These are phyloP conservation scores for Tieghemiomyces parasiticus DNA, from an alignment of 192 early-diverging fungal species.

Conservation along the genomic window DNA sequence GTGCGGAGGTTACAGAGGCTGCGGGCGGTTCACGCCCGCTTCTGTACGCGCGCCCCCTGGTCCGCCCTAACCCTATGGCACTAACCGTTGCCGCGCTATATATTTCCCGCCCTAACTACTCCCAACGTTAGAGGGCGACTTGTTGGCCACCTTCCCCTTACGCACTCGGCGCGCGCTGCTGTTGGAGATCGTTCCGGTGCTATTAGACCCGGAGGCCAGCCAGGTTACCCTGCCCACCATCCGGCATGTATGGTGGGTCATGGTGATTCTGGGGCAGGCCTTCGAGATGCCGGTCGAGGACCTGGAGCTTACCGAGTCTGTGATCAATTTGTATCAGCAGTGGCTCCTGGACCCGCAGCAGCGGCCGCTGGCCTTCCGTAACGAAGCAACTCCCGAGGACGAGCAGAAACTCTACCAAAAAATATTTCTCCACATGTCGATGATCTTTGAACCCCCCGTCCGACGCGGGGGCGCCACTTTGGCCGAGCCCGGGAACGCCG, in stretches of 20 bases:
- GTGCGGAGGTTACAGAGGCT: not conserved
- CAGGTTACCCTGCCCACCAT: not conserved
- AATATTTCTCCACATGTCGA: conserved; percentile 10
- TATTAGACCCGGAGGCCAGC: not conserved
- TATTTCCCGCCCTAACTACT: not conserved
- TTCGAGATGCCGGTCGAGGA: conserved; percentile 67
- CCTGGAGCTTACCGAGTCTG: conserved; percentile 42
- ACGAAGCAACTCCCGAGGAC: conserved; percentile 17
- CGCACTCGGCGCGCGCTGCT: not conserved
- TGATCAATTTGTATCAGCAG: conserved; percentile 49
- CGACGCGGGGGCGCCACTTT: no score
- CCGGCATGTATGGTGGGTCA: conserved; percentile 61
- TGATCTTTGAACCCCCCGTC: conserved; percentile 13
- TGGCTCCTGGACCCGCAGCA: conserved; percentile 55
- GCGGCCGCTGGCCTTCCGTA: conserved; percentile 41
- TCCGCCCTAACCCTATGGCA: not conserved
- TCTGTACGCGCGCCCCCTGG: not conserved
- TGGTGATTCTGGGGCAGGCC: conserved; percentile 77
- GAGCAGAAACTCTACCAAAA: conserved; percentile 51
- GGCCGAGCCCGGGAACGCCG: no score
- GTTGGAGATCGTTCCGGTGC: not conserved
- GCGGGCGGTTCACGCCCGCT: not conserved
- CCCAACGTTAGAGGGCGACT: not conserved
- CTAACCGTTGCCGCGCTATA: not conserved
- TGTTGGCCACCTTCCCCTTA: conserved; percentile 4